These are phyloP conservation scores for Chlamydomonas incerta DNA, from an alignment of 139 green algal genomes.

Conservation along the genomic window DNA sequence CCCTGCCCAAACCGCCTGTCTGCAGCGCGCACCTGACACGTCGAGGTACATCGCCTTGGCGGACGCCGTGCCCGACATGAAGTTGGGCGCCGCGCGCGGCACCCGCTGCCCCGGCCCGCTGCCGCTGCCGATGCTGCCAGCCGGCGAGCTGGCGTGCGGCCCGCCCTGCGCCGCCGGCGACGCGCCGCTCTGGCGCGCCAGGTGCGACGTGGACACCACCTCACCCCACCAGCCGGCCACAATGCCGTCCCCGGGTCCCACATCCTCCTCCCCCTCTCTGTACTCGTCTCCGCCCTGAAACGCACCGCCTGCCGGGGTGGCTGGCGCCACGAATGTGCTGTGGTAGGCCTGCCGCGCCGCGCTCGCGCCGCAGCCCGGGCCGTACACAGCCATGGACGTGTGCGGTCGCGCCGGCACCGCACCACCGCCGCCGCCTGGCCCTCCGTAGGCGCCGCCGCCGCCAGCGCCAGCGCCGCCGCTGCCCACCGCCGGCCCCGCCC, in stretches of 20 bases:
- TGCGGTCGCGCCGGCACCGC: neutral
- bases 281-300: neutral
- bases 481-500: too few relatives aligned
- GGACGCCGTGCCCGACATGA: neutral
- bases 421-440: too few relatives aligned
- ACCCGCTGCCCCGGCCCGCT: neutral
- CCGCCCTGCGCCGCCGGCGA: too few relatives aligned
- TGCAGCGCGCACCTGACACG: neutral
- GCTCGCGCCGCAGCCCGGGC: too few relatives aligned
- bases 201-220: too few relatives aligned
- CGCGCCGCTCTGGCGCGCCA: too few relatives aligned
- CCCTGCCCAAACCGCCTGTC: too few relatives aligned
- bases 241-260: too few relatives aligned
- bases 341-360: neutral
- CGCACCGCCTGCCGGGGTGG: too few relatives aligned
- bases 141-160: neutral
- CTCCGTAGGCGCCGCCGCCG: too few relatives aligned
- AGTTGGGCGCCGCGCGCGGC: neutral
- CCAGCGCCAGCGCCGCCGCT: too few relatives aligned
- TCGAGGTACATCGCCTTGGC: neutral
- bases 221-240: neutral
- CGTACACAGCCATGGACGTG: neutral
- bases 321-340: too few relatives aligned
- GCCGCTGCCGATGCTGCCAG: neutral
- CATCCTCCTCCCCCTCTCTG: neutral